phyloP scores from a whole-genome alignment of 2,329 filamentous ascomycete species.

The Pseudovirgaria hyperparasitica region DNA sequence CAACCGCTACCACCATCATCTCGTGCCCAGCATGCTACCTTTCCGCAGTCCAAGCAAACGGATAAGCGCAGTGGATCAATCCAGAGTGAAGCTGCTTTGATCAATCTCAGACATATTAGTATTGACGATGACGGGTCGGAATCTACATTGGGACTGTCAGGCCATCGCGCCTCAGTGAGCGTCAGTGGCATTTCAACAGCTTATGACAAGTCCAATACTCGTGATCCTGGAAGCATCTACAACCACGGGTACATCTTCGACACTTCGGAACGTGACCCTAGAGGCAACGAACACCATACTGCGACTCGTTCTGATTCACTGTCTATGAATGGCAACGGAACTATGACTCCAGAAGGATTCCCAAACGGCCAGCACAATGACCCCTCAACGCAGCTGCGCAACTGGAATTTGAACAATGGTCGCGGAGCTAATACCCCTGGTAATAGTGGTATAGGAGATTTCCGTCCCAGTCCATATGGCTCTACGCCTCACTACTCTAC shows the following conservation, averaged over 20 bases:
- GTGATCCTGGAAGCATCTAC: constrained; percentile 10
- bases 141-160: constrained; percentile 13
- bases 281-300: neutral
- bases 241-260: neutral
- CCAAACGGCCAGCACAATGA: constrained; percentile 17
- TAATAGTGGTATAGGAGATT: too few relatives aligned
- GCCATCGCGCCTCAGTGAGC: constrained; percentile 22
- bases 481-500: too few relatives aligned
- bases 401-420: constrained; percentile 29
- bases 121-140: constrained; percentile 22
- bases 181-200: constrained; percentile 13
- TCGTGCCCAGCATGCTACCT: constrained; percentile 35
- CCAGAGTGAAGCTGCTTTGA: constrained; percentile 24
- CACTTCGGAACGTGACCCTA: too few relatives aligned
- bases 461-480: constrained; percentile 33
- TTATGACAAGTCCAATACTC: constrained; percentile 10
- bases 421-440: constrained; percentile 30
- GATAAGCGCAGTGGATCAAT: constrained; percentile 25
- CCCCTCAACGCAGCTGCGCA: constrained; percentile 23
- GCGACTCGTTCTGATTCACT: constrained; percentile 13
- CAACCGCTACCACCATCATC: constrained; percentile 29
- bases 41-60: constrained; percentile 33
- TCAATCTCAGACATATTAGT: constrained; percentile 20
- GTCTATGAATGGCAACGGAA: constrained; percentile 11
- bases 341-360: constrained; percentile 23